phyloP scores from a whole-genome alignment of 495 filamentous ascomycete species.

The Astrocystis sublimbata region DNA sequence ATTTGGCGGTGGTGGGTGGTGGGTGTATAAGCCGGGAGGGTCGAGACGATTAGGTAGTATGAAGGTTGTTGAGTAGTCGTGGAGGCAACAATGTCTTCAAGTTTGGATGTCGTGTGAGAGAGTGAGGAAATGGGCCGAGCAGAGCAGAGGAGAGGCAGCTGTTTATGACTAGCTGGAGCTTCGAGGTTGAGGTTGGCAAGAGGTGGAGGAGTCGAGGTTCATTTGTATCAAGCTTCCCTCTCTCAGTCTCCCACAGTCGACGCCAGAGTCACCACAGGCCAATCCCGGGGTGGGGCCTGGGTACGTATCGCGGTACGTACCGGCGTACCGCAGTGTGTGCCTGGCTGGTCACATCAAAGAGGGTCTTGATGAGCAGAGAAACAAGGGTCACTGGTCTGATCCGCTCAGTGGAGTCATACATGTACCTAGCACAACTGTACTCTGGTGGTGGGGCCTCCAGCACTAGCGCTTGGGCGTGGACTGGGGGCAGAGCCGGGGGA shows the following conservation, averaged over 20 bases:
- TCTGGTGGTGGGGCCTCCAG: constrained; percentile 21
- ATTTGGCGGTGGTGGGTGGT: neutral
- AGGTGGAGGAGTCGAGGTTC: constrained; percentile 38
- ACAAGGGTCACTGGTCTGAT: constrained; percentile 31
- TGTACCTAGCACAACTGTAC: too few species aligned
- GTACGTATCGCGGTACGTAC: constrained; percentile 30
- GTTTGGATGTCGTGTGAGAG: constrained; percentile 7
- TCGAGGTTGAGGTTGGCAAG: constrained; percentile 28
- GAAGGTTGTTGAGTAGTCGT: neutral
- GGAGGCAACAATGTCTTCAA: neutral
- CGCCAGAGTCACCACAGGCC: too few species aligned
- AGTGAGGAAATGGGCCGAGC: constrained; percentile 18
- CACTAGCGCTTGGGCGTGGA: constrained; percentile 16
- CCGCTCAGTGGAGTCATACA: constrained; percentile 31
- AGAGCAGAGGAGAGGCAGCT: constrained; percentile 24
- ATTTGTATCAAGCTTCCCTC: constrained; percentile 39
- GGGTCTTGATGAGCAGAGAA: constrained; percentile 34
- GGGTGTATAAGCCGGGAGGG: neutral
- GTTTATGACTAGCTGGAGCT: constrained; percentile 27
- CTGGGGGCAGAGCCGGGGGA: constrained; percentile 6
- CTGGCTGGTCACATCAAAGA: constrained; percentile 33
- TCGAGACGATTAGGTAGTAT: neutral
- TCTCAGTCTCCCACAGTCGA: constrained; percentile 18
- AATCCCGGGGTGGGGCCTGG: constrained; percentile 16
- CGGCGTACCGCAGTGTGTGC: constrained; percentile 9